Evolutionary conservation across 257 asterid genomes (phyloP), one percentile per base, ranked within the genome.

Genomic region (Fraxinus americana): DNA sequence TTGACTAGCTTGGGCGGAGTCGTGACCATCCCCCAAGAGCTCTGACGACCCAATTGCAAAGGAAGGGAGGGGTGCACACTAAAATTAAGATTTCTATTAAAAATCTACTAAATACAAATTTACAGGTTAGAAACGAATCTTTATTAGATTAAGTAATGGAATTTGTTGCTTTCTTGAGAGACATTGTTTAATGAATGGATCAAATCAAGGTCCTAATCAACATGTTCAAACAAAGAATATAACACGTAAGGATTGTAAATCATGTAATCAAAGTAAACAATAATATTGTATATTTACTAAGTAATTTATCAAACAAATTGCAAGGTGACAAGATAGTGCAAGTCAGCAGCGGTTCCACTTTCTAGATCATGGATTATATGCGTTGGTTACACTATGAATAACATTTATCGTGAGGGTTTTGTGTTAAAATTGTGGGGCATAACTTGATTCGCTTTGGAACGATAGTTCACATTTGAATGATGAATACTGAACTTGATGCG

Each of bases 151-250:
- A 61, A 7, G 16, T 8, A 21, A 61, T 21, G 29, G 8, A 23
- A 61, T 21, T 29, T 61, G 67, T 23, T 23, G 67, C 67, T 61
- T 61, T 61, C 67, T 61, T 61, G 67, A n/a, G n/a, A 61, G 14
- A 2, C 6, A 23, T 5, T 61, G 19, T 23, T 61, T 5, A 21
- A 16, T 61, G 17, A 61, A 45, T 45, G 54, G 54, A 3, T 3
- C 32, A 23, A 61, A 61, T 61, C 32, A 23, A n/a, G 34, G 29
- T 23, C 67, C 13, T 7, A 45, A 61, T 61, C 67, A 61, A 61
- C 11, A 61, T 2, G 63, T 12, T 59, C 67, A 59, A 61, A 61
- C 65, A 54, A 54, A 54, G 65, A 14, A 61, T 9, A 21, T 61
- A 0, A 61, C 29, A 61, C 67, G 67, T 23, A 61, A 61, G 32